Evolutionary conservation across 768 basidiomycete genomes (phyloP).

Genomic region (Lactarius vividus): DNA sequence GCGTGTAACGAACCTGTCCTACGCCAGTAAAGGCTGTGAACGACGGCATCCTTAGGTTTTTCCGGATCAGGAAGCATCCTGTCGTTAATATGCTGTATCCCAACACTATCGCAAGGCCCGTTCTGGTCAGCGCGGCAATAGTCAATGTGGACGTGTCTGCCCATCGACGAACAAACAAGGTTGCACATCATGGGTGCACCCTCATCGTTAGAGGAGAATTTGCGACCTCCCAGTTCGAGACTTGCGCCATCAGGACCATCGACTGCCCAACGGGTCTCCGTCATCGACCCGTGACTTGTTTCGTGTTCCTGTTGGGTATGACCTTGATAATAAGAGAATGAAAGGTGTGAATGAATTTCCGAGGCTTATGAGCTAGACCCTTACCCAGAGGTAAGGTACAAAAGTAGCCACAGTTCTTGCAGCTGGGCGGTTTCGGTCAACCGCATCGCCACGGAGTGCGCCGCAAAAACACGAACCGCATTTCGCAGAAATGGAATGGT

Average conservation of each 20-base stretch:
- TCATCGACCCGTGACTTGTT: conserved; percentile 63
- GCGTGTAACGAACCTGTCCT: conserved; percentile 45
- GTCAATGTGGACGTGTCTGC: conserved; percentile 52
- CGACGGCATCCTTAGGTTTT: conserved; percentile 50
- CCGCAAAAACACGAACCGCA: conserved; percentile 34
- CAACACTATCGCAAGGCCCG: conserved; percentile 41
- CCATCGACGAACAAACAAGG: conserved; percentile 51
- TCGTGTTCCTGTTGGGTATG: conserved; percentile 60
- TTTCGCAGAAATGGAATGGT: conserved; percentile 55
- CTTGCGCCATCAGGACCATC: conserved; percentile 50
- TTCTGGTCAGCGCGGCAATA: conserved; percentile 46
- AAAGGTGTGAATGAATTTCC: neutral
- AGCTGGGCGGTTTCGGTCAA: conserved; percentile 36
- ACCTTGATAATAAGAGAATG: conserved; percentile 35
- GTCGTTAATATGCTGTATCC: conserved; percentile 45
- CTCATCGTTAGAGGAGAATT: conserved; percentile 50
- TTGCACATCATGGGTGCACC: conserved; percentile 64
- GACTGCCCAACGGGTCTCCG: conserved; percentile 51
- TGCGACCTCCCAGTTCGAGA: conserved; percentile 53
- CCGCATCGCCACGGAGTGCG: neutral
- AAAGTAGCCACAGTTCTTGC: conserved; percentile 53
- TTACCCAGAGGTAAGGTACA: conserved; percentile 55
- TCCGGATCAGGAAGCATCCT: conserved; percentile 46
- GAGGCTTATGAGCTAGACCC: neutral
- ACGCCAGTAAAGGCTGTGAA: conserved; percentile 54